Evolutionary conservation across 2,329 filamentous ascomycete genomes (phyloP), one percentile per base, ranked within the genome.

Genomic region (Epichloe gansuensis): DNA sequence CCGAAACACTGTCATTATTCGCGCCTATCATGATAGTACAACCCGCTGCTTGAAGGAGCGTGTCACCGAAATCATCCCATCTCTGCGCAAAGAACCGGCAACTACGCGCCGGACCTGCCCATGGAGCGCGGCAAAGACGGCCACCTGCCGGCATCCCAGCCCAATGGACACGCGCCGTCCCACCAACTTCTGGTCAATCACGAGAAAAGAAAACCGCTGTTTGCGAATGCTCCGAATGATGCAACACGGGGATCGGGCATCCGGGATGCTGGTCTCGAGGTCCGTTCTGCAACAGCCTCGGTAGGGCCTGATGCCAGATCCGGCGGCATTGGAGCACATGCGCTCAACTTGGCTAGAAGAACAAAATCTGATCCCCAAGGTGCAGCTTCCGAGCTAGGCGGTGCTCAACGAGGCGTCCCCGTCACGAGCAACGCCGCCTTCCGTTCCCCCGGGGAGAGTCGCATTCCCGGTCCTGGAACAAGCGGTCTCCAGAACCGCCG

Each of bases 151-250:
- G 39, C 47, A 7, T 44, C 50, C 7, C 41, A 44, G 43, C 38
- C 43, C 15, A 41, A 44, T 9, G 47, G 47, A 34, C 50, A 36
- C 9, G 31, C 25, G 13, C 38, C 42, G 17, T 40, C 57, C 38
- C 61, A 59, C 15, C 57, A 62, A 38, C 62, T 72, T 9, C 56
- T 66, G 7, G 69, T 73, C 49, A 69, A 66, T 57, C 64, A 68
- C 49, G 65, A 66, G 5, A 68, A 67, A n/a, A 64, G 70, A 39
- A 70, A 66, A 58, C 68, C 69, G 47, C 57, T 74, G 13, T 74
- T 74, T 51, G 49, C 59, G 35, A 60, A 53, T 54, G 59, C 54
- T 50, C 50, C 59, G 25, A 60, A 51, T 53, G 59, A 54, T 52
- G 53, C 57, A 15, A 46, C 58, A 55, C 52, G 59, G 36, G 58